A percentile compares a stretch with the other conserved stretches of the same genome.
phyloP scores from a whole-genome alignment of 108 stramenopile genomes.

The Skeletonema tropicum region DNA sequence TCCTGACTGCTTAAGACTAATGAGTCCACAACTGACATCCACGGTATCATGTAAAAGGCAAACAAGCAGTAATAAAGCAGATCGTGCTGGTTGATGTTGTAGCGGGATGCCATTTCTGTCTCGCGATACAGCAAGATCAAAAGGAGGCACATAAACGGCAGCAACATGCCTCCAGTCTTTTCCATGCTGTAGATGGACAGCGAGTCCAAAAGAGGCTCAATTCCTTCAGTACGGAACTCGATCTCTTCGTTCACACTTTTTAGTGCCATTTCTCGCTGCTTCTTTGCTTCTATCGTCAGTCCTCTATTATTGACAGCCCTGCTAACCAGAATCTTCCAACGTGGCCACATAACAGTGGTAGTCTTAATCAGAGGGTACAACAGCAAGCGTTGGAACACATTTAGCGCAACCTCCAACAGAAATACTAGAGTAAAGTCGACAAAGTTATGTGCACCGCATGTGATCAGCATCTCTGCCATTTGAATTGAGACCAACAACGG shows the following conservation, averaged over 20 bases:
- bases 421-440: slow-evolving; percentile 73
- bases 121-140: slow-evolving; percentile 62
- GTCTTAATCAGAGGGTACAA: slow-evolving; percentile 69
- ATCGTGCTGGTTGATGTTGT: slow-evolving; percentile 75
- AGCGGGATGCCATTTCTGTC: slow-evolving; percentile 72
- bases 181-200: slow-evolving; percentile 69
- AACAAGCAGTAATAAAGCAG: slow-evolving; percentile 84
- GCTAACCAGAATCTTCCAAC: slow-evolving; percentile 65
- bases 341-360: slow-evolving; percentile 61
- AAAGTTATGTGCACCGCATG: slow-evolving; percentile 83
- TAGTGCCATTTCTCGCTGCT: slow-evolving; percentile 71
- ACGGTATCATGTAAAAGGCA: slow-evolving; percentile 68
- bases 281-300: slow-evolving; percentile 72
- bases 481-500: slow-evolving; percentile 70
- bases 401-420: slow-evolving; percentile 64
- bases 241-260: slow-evolving; percentile 82
- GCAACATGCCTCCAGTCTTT: slow-evolving; percentile 49
- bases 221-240: slow-evolving; percentile 75
- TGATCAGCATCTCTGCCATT: slow-evolving; percentile 70
- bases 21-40: slow-evolving; percentile 67
- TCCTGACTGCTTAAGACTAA: slow-evolving; percentile 85
- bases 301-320: slow-evolving; percentile 51
- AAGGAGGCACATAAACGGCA: slow-evolving; percentile 66
- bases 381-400: slow-evolving; percentile 73
- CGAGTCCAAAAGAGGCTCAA: slow-evolving; percentile 81